Conservation (phyloP, 257 asterid species). For the Capsicum chinense region DNA sequence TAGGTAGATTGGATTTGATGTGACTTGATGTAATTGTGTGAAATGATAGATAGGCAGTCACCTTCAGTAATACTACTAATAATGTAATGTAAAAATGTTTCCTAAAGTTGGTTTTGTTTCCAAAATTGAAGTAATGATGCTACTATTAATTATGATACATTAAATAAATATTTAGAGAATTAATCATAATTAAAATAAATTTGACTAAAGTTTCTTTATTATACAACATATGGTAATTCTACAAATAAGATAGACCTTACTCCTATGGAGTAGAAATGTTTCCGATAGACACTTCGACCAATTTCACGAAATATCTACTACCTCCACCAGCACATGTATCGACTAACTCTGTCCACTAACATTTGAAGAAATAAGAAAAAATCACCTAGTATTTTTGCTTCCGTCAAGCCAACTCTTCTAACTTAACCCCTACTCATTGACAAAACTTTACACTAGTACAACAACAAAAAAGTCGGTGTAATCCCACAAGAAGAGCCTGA, state of each 20-base stretch:
- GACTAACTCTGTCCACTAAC: not conserved
- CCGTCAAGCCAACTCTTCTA: not conserved
- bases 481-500: no score
- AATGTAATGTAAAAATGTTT: not conserved
- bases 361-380: not conserved
- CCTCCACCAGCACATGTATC: no score
- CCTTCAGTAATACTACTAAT: not conserved
- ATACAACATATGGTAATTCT: no score
- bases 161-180: no score
- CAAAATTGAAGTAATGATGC: not conserved
- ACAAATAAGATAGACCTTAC: no score
- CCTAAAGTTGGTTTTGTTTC: not conserved
- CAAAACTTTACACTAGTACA: not conserved
- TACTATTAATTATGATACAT: no score
- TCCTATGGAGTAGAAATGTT: no score
- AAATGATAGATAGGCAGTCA: not conserved
- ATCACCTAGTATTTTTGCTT: not conserved
- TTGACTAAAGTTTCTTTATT: not conserved
- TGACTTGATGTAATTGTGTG: conserved; percentile 2
- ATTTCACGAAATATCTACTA: no score
- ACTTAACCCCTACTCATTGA: not conserved
- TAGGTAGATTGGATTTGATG: not conserved
- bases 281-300: no score
- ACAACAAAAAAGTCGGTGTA: no score
- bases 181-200: not conserved